A percentile compares a stretch with the other conserved stretches of the same genome.
Conservation (phyloP, 2,329 filamentous ascomycete species). For the Fusarium mexicanum region DNA sequence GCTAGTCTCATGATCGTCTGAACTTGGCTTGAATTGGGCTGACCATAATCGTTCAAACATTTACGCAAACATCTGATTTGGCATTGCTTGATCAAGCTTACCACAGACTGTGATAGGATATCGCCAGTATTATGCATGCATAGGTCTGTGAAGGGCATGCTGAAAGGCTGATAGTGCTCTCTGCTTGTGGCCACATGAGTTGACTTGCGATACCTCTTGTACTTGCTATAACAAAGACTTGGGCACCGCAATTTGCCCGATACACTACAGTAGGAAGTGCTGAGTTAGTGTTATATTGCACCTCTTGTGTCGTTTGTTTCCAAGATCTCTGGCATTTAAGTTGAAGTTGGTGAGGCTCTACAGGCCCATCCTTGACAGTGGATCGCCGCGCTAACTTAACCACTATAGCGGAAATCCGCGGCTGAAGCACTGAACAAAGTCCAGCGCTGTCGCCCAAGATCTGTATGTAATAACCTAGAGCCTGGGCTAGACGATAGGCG, state of each 20-base stretch:
- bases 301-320: neutral
- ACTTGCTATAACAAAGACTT: neutral
- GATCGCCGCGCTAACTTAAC: conserved; percentile 6
- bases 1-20: neutral
- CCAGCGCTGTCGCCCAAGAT: neutral
- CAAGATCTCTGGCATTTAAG: neutral
- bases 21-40: neutral
- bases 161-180: neutral
- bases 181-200: neutral
- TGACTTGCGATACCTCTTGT: neutral
- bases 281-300: neutral
- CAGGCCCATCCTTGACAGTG: neutral
- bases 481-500: conserved; percentile 30
- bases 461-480: neutral
- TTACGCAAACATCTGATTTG: neutral
- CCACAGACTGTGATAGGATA: neutral
- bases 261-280: neutral
- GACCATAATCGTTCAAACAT: neutral
- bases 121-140: neutral
- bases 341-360: conserved; percentile 8
- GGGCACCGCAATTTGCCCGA: neutral
- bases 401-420: conserved; percentile 10
- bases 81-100: neutral
- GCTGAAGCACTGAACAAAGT: conserved; percentile 2
- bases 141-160: too few relatives aligned